Evolutionary conservation across 169 alveolate genomes (phyloP).

Genomic region (Eimeria maxima): DNA sequence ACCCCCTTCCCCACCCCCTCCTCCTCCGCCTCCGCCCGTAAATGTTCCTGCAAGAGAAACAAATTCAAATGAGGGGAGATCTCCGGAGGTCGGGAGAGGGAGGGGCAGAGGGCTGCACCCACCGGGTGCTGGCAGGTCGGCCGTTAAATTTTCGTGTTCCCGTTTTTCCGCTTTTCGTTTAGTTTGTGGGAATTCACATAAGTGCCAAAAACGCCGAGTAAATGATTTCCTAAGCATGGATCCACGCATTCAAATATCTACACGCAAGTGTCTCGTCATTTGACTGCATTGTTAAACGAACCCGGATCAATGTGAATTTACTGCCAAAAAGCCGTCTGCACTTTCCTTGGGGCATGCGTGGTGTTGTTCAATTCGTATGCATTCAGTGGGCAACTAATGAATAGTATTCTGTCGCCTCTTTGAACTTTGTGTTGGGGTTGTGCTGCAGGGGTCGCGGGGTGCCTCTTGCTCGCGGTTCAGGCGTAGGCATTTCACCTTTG

Average conservation of each 20-base stretch:
- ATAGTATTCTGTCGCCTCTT: background rate
- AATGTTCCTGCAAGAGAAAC: background rate
- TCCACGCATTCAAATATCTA: background rate
- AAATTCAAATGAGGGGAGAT: background rate
- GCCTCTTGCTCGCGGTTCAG: constrained; percentile 42
- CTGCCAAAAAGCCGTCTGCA: background rate
- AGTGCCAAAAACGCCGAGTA: background rate
- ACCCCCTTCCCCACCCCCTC: too few relatives aligned
- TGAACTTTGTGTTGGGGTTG: background rate
- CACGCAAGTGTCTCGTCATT: background rate
- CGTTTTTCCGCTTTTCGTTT: too few relatives aligned
- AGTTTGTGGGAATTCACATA: background rate
- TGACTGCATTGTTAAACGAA: background rate
- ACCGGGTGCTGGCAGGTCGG: constrained; percentile 37
- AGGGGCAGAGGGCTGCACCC: constrained; percentile 70
- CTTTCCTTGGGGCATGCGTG: background rate
- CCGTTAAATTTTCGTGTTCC: background rate
- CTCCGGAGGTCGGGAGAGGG: constrained; percentile 4
- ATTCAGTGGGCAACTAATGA: background rate
- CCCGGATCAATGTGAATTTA: too few relatives aligned
- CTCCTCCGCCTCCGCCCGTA: background rate
- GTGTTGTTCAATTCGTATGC: background rate
- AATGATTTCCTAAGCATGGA: background rate
- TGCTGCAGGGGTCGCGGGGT: constrained; percentile 15
- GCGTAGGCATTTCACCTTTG: constrained; percentile 38